Evolutionary conservation across 1,284 basidiomycete species (phyloP).

Genomic region (Meripilus lineatus): DNA sequence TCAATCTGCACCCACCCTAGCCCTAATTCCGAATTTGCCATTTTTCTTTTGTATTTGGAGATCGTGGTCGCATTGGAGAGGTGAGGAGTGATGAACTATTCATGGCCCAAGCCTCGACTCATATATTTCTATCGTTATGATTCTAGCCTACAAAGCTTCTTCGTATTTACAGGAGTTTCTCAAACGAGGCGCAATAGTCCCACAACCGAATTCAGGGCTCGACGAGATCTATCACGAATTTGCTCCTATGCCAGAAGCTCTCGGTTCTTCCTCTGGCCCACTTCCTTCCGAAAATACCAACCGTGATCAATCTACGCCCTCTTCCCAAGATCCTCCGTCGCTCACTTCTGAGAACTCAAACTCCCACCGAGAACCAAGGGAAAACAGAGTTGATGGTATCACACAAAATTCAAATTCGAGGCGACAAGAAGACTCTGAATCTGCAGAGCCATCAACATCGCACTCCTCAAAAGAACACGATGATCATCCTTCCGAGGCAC

Average conservation of each 20-base stretch:
- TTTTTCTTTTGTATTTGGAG: slow-evolving; percentile 84
- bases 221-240: slow-evolving; percentile 52
- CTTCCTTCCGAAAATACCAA: no score
- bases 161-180: slow-evolving; percentile 62
- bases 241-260: slow-evolving; percentile 25
- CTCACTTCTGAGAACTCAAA: slow-evolving; percentile 1
- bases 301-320: no score
- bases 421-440: slow-evolving; percentile 11
- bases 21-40: slow-evolving; percentile 76
- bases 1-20: slow-evolving; percentile 40
- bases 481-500: slow-evolving; percentile 1
- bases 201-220: slow-evolving; percentile 46
- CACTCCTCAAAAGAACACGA: not conserved
- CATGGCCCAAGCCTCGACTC: not conserved
- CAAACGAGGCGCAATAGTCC: slow-evolving; percentile 47
- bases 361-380: no score
- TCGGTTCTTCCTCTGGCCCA: no score
- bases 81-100: slow-evolving; percentile 31
- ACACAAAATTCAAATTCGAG: no score
- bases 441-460: slow-evolving; percentile 13
- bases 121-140: not conserved
- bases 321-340: slow-evolving; percentile 2
- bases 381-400: no score
- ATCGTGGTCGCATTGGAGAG: slow-evolving; percentile 78
- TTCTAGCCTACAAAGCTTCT: slow-evolving; percentile 65